Conservation (phyloP, 2,329 filamentous ascomycete species). For the Verticillium albo-atrum region DNA sequence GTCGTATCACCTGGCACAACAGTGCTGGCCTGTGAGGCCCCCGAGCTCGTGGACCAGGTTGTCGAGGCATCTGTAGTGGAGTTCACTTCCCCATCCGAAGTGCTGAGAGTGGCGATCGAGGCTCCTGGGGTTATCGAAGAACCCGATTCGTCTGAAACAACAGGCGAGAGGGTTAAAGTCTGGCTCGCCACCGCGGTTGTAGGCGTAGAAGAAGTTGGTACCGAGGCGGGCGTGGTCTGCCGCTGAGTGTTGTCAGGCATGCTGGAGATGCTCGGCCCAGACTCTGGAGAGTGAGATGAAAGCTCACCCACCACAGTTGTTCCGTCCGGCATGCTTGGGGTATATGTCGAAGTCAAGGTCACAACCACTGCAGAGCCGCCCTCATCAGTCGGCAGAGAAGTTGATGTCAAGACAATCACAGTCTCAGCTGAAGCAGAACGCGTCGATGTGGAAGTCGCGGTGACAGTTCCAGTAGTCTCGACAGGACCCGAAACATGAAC, state of each 20-base stretch:
- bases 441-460: not conserved
- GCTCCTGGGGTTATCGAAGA: not conserved
- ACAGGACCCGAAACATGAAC: not conserved
- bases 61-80: too few relatives aligned
- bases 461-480: not conserved
- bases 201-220: too few relatives aligned
- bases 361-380: not conserved
- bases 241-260: not conserved
- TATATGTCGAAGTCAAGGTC: not conserved
- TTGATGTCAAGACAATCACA: not conserved
- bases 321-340: not conserved
- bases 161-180: not conserved
- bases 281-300: too few relatives aligned
- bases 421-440: not conserved
- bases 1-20: too few relatives aligned
- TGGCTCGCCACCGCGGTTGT: not conserved
- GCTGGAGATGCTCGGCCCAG: not conserved
- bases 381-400: not conserved
- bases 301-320: not conserved
- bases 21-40: too few relatives aligned
- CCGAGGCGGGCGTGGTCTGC: not conserved
- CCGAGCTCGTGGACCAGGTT: too few relatives aligned
- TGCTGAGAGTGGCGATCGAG: not conserved
- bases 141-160: not conserved
- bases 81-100: too few relatives aligned